Evolutionary conservation across 371 early-diverging fungal species (phyloP).

Genomic region (Mucor piriformis): DNA sequence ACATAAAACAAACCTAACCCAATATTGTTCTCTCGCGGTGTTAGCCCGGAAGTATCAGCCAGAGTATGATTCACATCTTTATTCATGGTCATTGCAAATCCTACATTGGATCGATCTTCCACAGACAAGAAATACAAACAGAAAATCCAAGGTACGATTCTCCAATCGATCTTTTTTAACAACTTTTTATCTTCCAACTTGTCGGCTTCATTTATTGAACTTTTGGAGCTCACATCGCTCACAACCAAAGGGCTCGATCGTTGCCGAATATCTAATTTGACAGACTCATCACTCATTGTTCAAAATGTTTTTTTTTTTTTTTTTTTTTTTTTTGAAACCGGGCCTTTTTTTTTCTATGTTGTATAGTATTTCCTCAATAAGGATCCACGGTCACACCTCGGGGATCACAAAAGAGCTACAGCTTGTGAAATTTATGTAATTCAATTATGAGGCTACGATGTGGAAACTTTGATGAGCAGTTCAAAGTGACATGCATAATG

Average conservation of each 20-base stretch:
- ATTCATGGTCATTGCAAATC: slow-evolving; percentile 58
- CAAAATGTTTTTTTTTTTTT: neutral
- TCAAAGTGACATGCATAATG: too few species aligned
- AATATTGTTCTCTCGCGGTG: slow-evolving; percentile 46
- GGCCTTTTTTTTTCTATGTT: too few species aligned
- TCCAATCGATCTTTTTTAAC: slow-evolving; percentile 51
- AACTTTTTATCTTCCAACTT: slow-evolving; percentile 27
- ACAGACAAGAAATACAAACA: slow-evolving; percentile 52
- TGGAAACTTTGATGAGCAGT: too few species aligned
- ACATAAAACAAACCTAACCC: slow-evolving; percentile 54
- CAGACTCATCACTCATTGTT: neutral
- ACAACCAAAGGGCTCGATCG: neutral
- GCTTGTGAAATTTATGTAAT: too few species aligned
- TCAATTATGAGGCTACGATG: too few species aligned
- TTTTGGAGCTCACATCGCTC: neutral
- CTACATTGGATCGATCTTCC: slow-evolving; percentile 55
- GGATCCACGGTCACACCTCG: too few species aligned
- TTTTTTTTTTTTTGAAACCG: neutral
- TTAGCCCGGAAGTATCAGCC: slow-evolving; percentile 38
- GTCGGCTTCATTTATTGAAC: too few species aligned
- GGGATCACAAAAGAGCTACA: too few species aligned
- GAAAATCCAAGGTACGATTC: slow-evolving; percentile 55
- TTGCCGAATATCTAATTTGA: slow-evolving; percentile 10
- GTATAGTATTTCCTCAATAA: too few species aligned
- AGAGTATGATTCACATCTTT: slow-evolving; percentile 42